Conservation (phyloP, 2,329 filamentous ascomycete genomes). For the Pseudodiploospora longispora region DNA sequence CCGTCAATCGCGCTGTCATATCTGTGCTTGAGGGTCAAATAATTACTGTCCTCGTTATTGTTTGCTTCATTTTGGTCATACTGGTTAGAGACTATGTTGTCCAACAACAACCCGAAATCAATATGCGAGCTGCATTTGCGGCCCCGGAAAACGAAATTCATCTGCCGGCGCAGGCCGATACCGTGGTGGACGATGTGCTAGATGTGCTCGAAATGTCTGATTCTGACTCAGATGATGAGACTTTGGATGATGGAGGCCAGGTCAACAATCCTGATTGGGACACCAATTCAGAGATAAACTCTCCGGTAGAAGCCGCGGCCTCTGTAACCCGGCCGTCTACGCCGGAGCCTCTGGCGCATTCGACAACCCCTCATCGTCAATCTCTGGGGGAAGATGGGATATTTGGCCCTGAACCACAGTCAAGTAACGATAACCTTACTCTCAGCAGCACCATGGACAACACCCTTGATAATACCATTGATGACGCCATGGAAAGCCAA, state of each 20-base stretch:
- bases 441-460: too few relatives aligned
- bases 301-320: too few relatives aligned
- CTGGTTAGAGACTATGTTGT: constrained; percentile 96
- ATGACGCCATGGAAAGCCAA: constrained; percentile 4
- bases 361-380: too few relatives aligned
- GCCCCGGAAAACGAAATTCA: constrained; percentile 27
- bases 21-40: constrained; percentile 86
- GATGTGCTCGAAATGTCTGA: constrained; percentile 13
- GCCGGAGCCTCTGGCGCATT: too few relatives aligned
- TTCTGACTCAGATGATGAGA: constrained; percentile 26
- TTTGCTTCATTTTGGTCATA: constrained; percentile 95
- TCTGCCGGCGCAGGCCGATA: constrained; percentile 13
- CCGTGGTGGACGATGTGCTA: constrained; percentile 8
- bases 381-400: background rate
- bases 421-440: background rate
- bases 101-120: constrained; percentile 90
- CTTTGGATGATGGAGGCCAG: constrained; percentile 18
- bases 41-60: constrained; percentile 83
- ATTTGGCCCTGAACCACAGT: background rate
- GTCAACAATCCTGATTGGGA: constrained; percentile 5
- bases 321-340: too few relatives aligned
- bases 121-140: constrained; percentile 63
- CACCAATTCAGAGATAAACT: too few relatives aligned
- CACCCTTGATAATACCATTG: background rate
- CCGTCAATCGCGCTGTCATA: constrained; percentile 70